Evolutionary conservation across 2,329 filamentous ascomycete species (phyloP), one percentile per base, ranked within the genome.

Genomic region (Diatrype stigma): DNA sequence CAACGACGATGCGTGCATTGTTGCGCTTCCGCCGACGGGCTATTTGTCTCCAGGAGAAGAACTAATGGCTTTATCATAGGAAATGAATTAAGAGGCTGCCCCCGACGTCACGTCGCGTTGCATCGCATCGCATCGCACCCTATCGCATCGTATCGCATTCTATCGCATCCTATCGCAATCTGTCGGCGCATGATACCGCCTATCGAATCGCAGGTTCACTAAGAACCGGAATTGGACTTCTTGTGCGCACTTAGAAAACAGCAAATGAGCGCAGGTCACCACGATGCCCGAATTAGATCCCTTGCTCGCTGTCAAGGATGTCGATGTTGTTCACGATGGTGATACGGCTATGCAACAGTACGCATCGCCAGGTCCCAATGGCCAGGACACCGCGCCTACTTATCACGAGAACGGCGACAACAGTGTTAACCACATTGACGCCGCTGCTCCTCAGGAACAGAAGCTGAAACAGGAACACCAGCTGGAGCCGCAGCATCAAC

Each of bases 281-380:
- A 54, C 46, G 48, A 66, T 66, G 64, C 57, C 63, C 30, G 61
- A 62, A 46, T 53, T 62, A 57, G 63, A 64, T 49, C 56, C 64
- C 6, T 54, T 60, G 51, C 57, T 63, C 46, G 55, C 58, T 40
- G 58, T 52, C 17, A 64, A 63, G 40, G 56, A 60, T 17, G 46
- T 47, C 47, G 56, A 54, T 32, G 54, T 58, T 16, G 42, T 49
- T 4, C 14, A 42, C 19, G 51, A 46, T 14, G 26, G 28, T 42
- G 59, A 64, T 45, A 50, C 48, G 50, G 59, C 73, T 37, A 71
- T 70, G 54, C 67, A 67, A 44, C 64, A 71, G 35, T 80, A 78
- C 56, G 73, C 76, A 11, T 77, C 75, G 6, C 73, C 77, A 3
- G 67, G 69, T 17, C 69, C 70, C 8, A 75, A 79, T 49, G 67